These are phyloP conservation scores for Saturnispora hagleri DNA, from an alignment of 805 yeast species.

Conservation along the genomic window DNA sequence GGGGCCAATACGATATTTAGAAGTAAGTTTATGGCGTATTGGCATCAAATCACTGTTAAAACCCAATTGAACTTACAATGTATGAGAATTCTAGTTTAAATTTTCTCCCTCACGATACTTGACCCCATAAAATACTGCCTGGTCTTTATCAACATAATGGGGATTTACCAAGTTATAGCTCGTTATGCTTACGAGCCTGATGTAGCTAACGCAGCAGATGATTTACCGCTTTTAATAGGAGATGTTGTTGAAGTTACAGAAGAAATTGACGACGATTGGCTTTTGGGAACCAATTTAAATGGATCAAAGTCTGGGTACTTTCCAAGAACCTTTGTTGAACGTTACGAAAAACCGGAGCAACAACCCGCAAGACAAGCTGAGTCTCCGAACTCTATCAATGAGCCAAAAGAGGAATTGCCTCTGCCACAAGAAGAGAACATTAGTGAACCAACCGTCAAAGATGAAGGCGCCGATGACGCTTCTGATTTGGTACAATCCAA, in stretches of 20 bases:
- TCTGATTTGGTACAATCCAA: background rate
- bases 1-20: conserved; percentile 3
- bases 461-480: background rate
- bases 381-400: background rate
- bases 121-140: conserved; percentile 11
- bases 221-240: conserved; percentile 59
- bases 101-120: background rate
- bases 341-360: background rate
- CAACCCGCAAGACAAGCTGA: background rate
- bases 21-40: background rate
- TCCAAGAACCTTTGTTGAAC: conserved; percentile 73
- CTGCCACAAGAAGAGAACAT: background rate
- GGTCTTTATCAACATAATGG: conserved; percentile 5
- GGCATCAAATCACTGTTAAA: background rate
- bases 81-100: background rate
- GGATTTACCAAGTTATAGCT: conserved; percentile 21
- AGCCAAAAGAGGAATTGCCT: background rate
- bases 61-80: background rate
- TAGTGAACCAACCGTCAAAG: background rate
- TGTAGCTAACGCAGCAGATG: conserved; percentile 67
- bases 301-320: conserved; percentile 59
- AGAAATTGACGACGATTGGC: conserved; percentile 91
- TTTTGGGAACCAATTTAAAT: conserved; percentile 52
- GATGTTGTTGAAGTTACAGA: conserved; percentile 66
- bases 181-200: conserved; percentile 27